phyloP scores from a whole-genome alignment of 306 rosid genomes.

The Ziziphus jujuba region DNA sequence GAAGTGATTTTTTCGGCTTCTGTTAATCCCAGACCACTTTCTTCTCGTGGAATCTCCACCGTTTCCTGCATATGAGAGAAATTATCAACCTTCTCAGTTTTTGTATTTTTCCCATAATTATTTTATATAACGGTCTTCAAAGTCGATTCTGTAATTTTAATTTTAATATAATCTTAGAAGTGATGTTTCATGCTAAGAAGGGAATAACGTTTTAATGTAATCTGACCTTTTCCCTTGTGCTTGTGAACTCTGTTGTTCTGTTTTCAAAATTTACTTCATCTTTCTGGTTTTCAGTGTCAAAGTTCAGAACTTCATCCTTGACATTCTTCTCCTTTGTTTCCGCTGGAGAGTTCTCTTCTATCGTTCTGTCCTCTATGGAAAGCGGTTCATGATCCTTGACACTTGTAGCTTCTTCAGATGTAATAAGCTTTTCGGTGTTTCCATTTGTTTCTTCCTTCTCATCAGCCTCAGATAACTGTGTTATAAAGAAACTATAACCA shows the following conservation, averaged over 20 bases:
- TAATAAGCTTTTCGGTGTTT: slow-evolving; percentile 4
- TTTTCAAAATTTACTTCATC: slow-evolving; percentile 1
- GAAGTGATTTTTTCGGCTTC: slow-evolving; percentile 17
- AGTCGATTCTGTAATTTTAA: no score
- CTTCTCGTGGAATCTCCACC: slow-evolving; percentile 12
- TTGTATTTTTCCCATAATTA: not conserved
- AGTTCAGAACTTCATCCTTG: slow-evolving; percentile 8
- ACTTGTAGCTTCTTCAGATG: slow-evolving; percentile 5
- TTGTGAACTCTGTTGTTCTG: not conserved
- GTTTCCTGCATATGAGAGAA: slow-evolving; percentile 26
- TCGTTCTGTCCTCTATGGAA: not conserved
- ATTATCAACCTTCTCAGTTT: not conserved
- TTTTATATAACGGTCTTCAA: no score
- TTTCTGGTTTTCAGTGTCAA: not conserved
- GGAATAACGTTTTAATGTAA: not conserved
- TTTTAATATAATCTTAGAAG: not conserved
- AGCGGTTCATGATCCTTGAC: not conserved
- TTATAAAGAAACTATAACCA: not conserved
- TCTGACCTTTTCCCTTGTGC: slow-evolving; percentile 21
- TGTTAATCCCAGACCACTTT: not conserved
- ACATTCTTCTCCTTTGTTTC: slow-evolving; percentile 12
- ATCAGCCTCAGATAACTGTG: slow-evolving; percentile 18
- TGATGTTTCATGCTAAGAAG: not conserved
- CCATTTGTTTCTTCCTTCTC: not conserved
- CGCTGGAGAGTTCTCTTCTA: slow-evolving; percentile 1